These are phyloP conservation scores for Fusarium dimerum DNA, from an alignment of 2,329 filamentous ascomycete genomes.

Conservation along the genomic window DNA sequence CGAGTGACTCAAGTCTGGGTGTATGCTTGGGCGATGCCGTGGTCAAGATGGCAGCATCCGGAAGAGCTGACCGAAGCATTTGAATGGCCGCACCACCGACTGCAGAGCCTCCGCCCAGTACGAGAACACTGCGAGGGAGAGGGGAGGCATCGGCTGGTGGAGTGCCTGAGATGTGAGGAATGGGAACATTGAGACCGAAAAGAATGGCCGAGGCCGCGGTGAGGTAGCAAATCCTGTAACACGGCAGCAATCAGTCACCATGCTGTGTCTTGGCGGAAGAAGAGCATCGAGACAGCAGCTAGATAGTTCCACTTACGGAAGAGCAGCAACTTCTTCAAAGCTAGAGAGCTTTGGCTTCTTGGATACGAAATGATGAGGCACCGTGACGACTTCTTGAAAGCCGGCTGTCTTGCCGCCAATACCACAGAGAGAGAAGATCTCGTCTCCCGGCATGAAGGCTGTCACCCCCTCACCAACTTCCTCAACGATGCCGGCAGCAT, in stretches of 20 bases:
- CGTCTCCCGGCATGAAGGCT: constrained; percentile 37
- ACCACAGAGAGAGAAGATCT: constrained; percentile 34
- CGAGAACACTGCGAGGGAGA: constrained; percentile 11
- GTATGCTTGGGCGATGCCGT: constrained; percentile 15
- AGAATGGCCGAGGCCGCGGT: constrained; percentile 21
- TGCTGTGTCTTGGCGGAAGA: neutral
- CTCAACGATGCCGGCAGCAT: constrained; percentile 25
- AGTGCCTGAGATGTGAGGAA: constrained; percentile 14
- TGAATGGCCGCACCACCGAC: constrained; percentile 23
- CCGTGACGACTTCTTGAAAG: constrained; percentile 22
- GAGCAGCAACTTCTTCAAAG: constrained; percentile 18
- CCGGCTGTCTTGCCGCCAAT: constrained; percentile 19
- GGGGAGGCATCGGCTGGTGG: constrained; percentile 2
- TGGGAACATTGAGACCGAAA: constrained; percentile 16
- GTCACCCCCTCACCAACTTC: constrained; percentile 21
- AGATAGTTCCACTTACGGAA: constrained; percentile 16
- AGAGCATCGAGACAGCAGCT: neutral
- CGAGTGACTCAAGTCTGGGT: constrained; percentile 8
- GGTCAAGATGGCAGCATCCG: constrained; percentile 11
- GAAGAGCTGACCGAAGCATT: constrained; percentile 19
- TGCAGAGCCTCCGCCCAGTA: constrained; percentile 20
- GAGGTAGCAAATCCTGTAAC: constrained; percentile 21
- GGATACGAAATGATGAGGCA: constrained; percentile 21
- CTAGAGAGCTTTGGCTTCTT: constrained; percentile 13
- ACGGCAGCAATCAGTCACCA: constrained; percentile 3